Percentiles rank a stretch among this genome's conserved stretches.
phyloP scores from a whole-genome alignment of 1,284 basidiomycete genomes.

The Ustanciosporium gigantosporum region DNA sequence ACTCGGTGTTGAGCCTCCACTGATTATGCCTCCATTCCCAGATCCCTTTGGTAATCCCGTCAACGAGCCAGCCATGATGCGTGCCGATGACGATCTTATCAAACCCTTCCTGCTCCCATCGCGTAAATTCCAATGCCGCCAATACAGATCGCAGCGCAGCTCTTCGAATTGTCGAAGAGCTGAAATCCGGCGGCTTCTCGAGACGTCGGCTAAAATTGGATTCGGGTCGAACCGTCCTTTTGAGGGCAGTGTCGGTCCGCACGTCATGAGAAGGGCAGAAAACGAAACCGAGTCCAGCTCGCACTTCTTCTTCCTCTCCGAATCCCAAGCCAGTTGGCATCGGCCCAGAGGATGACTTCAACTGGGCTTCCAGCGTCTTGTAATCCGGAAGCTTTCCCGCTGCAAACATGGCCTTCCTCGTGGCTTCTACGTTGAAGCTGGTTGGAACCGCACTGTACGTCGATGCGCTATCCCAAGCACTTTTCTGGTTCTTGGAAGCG shows the following conservation, averaged over 20 bases:
- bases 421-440: slow-evolving; percentile 20
- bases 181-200: slow-evolving; percentile 44
- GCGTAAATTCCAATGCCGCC: slow-evolving; percentile 52
- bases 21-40: slow-evolving; percentile 55
- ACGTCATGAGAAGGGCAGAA: slow-evolving; percentile 38
- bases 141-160: slow-evolving; percentile 52
- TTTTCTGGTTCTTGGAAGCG: no score
- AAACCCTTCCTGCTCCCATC: slow-evolving; percentile 58
- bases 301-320: slow-evolving; percentile 12
- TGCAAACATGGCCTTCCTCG: slow-evolving; percentile 25
- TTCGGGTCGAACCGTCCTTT: slow-evolving; percentile 20
- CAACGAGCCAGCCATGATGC: slow-evolving; percentile 56
- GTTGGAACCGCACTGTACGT: slow-evolving; percentile 26
- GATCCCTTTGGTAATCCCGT: slow-evolving; percentile 54
- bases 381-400: slow-evolving; percentile 39
- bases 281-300: slow-evolving; percentile 42
- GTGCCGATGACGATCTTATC: slow-evolving; percentile 58
- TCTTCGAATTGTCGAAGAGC: slow-evolving; percentile 28
- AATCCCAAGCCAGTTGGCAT: background rate
- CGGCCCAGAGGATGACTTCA: slow-evolving; percentile 2
- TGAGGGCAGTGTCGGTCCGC: slow-evolving; percentile 1
- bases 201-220: slow-evolving; percentile 52
- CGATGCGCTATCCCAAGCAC: slow-evolving; percentile 14
- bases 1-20: slow-evolving; percentile 46
- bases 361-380: slow-evolving; percentile 24